These are phyloP conservation scores for Heliocybe sulcata DNA, from an alignment of 1,284 basidiomycete genomes.

Conservation along the genomic window DNA sequence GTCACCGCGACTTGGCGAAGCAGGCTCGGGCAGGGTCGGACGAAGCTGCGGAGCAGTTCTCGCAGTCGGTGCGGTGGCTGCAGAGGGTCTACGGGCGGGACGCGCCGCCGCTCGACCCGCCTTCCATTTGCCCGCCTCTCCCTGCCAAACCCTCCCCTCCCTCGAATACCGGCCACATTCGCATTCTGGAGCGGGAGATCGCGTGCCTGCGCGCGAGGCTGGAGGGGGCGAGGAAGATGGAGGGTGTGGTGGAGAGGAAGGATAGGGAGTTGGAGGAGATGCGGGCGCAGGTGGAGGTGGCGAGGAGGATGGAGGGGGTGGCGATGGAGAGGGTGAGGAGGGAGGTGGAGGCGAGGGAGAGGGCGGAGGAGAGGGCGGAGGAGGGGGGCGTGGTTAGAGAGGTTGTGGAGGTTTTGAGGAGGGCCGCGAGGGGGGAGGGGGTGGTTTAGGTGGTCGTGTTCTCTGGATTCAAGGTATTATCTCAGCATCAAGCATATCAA, in stretches of 20 bases:
- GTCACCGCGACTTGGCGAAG: constrained; percentile 38
- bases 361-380: constrained; percentile 27
- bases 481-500: too few relatives aligned
- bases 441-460: too few relatives aligned
- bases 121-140: too few relatives aligned
- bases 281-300: constrained; percentile 24
- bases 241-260: constrained; percentile 26
- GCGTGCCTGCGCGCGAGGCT: constrained; percentile 31
- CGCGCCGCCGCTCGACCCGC: constrained; percentile 7
- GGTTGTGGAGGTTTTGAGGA: too few relatives aligned
- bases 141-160: background rate
- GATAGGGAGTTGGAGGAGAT: constrained; percentile 32
- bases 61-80: constrained; percentile 36
- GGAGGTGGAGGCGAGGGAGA: constrained; percentile 32
- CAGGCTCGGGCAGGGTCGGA: constrained; percentile 14
- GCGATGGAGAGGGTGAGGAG: constrained; percentile 31
- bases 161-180: constrained; percentile 6
- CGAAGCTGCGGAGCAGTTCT: constrained; percentile 25
- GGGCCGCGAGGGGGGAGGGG: too few relatives aligned
- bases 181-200: constrained; percentile 32
- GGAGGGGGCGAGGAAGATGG: constrained; percentile 30
- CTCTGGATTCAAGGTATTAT: too few relatives aligned
- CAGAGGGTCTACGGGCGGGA: constrained; percentile 40
- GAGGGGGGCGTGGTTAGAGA: constrained; percentile 12
- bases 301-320: constrained; percentile 26